A percentile compares a stretch with the other conserved stretches of the same genome.
Evolutionary conservation across 1,284 basidiomycete genomes (phyloP).

Genomic region (Rhodotorula glutinis): DNA sequence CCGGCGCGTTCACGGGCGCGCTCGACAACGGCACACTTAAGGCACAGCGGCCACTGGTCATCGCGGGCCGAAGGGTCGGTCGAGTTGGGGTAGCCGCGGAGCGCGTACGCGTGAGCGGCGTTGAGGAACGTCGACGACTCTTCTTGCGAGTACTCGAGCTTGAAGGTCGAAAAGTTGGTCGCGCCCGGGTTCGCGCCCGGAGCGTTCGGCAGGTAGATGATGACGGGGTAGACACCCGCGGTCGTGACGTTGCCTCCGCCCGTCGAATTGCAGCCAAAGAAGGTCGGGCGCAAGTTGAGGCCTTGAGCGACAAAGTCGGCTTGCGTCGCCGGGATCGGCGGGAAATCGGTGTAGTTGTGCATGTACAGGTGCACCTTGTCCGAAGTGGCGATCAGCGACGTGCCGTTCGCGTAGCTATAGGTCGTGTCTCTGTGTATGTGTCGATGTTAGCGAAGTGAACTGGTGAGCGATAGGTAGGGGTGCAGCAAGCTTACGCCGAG

Average conservation of each 20-base stretch:
- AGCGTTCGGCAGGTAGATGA: conserved; percentile 43
- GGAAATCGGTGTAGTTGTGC: conserved; percentile 50
- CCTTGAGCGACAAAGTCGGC: conserved; percentile 62
- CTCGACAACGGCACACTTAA: conserved; percentile 53
- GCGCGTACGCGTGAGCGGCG: conserved; percentile 27
- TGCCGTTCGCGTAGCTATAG: conserved; percentile 63
- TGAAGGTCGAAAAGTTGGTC: conserved; percentile 47
- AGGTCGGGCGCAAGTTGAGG: conserved; percentile 65
- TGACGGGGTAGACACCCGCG: conserved; percentile 25
- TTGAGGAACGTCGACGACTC: conserved; percentile 39
- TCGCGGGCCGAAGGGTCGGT: conserved; percentile 44
- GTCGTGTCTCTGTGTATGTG: conserved; percentile 46
- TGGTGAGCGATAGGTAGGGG: too few relatives aligned
- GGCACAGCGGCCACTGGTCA: conserved; percentile 49
- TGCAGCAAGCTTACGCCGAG: conserved; percentile 48
- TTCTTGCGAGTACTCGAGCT: conserved; percentile 47
- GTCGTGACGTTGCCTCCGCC: conserved; percentile 48
- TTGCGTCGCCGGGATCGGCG: conserved; percentile 58
- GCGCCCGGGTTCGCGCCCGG: conserved; percentile 23
- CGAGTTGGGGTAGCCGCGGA: conserved; percentile 44
- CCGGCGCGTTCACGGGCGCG: conserved; percentile 44
- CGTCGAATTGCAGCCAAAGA: conserved; percentile 55
- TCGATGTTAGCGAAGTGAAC: too few relatives aligned
- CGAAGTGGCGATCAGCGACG: conserved; percentile 49
- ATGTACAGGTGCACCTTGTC: conserved; percentile 34